Conservation (phyloP, 495 filamentous ascomycete species). For the Bryoglossum gracile region DNA sequence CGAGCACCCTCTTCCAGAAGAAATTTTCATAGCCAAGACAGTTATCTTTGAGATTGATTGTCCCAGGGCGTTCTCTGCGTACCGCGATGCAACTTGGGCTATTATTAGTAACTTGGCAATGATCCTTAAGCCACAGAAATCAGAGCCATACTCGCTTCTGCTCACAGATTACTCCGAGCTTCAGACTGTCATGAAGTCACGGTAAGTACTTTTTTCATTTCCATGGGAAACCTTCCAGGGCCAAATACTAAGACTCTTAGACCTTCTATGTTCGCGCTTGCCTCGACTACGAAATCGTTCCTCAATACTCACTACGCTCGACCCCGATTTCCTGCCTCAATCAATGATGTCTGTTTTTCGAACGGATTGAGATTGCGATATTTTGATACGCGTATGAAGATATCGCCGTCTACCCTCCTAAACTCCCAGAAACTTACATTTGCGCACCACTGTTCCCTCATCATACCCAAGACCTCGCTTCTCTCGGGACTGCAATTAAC, state of each 20-base stretch:
- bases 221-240: too few species aligned
- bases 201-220: too few species aligned
- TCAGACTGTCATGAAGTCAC: too few species aligned
- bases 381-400: slow-evolving; percentile 23
- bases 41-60: slow-evolving; percentile 23
- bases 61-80: slow-evolving; percentile 15
- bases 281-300: slow-evolving; percentile 33
- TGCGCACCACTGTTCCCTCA: slow-evolving; percentile 23
- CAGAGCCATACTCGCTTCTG: too few species aligned
- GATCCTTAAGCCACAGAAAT: not conserved
- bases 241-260: not conserved
- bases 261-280: slow-evolving; percentile 23
- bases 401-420: slow-evolving; percentile 17
- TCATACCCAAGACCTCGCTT: slow-evolving; percentile 25
- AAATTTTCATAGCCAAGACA: slow-evolving; percentile 5
- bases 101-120: slow-evolving; percentile 23
- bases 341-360: slow-evolving; percentile 25
- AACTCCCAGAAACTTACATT: slow-evolving; percentile 21
- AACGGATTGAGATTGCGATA: slow-evolving; percentile 27
- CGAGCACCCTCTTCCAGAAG: slow-evolving; percentile 9
- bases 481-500: slow-evolving; percentile 15
- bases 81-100: slow-evolving; percentile 26
- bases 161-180: too few species aligned
- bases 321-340: slow-evolving; percentile 23
- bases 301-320: slow-evolving; percentile 28